Evolutionary conservation across 1,284 basidiomycete species (phyloP).

Genomic region (Cutaneotrichosporon mucoides): DNA sequence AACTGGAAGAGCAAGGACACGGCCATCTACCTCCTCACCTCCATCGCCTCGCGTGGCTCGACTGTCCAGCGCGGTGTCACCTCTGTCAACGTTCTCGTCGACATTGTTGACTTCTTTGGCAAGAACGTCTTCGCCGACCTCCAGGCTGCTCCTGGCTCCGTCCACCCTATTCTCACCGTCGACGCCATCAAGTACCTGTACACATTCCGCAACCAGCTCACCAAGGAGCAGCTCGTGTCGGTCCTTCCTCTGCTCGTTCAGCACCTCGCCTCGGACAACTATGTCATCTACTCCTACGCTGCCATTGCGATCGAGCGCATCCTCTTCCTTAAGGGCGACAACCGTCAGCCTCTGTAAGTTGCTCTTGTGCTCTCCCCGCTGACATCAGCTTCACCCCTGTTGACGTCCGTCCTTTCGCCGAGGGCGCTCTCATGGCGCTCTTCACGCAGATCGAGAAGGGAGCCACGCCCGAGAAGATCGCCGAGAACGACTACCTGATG

Average conservation of each 20-base stretch:
- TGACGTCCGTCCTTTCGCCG: constrained; percentile 79
- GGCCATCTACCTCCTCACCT: constrained; percentile 89
- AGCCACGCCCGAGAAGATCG: constrained; percentile 83
- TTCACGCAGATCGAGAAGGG: constrained; percentile 76
- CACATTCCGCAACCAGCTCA: constrained; percentile 95
- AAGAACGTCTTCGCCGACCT: constrained; percentile 86
- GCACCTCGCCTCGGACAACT: constrained; percentile 76
- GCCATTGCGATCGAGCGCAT: constrained; percentile 74
- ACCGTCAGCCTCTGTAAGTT: constrained; percentile 60
- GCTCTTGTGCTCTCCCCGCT: neutral
- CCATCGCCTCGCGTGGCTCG: constrained; percentile 80
- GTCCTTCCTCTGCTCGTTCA: constrained; percentile 84
- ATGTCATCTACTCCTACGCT: constrained; percentile 65
- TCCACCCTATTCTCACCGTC: constrained; percentile 88
- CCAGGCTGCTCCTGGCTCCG: constrained; percentile 62
- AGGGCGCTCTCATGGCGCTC: constrained; percentile 69
- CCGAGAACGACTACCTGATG: constrained; percentile 98
- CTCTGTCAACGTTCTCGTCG: constrained; percentile 83
- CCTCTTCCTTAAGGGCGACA: constrained; percentile 76
- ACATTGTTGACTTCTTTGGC: constrained; percentile 93
- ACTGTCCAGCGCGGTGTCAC: constrained; percentile 88
- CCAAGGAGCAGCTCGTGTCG: constrained; percentile 86
- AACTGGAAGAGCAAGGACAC: constrained; percentile 95
- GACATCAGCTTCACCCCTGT: constrained; percentile 68
- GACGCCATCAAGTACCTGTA: constrained; percentile 92